phyloP scores from a whole-genome alignment of 345 rosid genomes.

The Schrenkiella parvula region DNA sequence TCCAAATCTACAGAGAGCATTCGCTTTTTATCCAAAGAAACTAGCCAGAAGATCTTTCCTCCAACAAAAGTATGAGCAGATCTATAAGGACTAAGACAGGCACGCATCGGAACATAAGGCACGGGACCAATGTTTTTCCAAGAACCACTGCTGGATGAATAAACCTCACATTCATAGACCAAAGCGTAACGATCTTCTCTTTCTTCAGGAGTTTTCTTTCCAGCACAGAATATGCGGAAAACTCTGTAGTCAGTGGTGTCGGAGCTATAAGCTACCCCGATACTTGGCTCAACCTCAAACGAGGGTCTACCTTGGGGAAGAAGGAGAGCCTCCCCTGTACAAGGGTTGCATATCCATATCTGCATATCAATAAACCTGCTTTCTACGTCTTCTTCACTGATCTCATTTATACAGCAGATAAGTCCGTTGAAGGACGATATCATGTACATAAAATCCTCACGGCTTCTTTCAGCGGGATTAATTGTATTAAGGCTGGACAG shows the following conservation, averaged over 20 bases:
- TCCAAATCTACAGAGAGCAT: slow-evolving; percentile 8
- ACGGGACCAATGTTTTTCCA: slow-evolving; percentile 29
- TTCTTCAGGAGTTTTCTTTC: background rate
- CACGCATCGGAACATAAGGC: slow-evolving; percentile 25
- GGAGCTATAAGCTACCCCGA: slow-evolving; percentile 35
- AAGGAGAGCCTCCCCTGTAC: slow-evolving; percentile 19
- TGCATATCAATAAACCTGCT: slow-evolving; percentile 13
- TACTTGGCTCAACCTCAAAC: background rate
- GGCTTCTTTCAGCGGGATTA: background rate
- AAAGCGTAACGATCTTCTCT: background rate
- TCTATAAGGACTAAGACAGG: background rate
- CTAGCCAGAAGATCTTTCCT: slow-evolving; percentile 29
- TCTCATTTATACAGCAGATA: background rate
- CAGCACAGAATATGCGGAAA: slow-evolving; percentile 25
- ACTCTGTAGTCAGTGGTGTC: slow-evolving; percentile 21
- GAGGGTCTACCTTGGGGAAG: slow-evolving; percentile 35
- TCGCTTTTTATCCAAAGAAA: background rate
- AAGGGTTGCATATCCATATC: slow-evolving; percentile 35
- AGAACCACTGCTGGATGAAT: slow-evolving; percentile 24
- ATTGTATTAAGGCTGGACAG: background rate
- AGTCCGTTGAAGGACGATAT: background rate
- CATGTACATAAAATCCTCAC: background rate
- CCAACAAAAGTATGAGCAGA: slow-evolving; percentile 17
- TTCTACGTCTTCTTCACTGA: background rate
- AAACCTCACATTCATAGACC: slow-evolving; percentile 30